Base-by-base conservation (phyloP, 176 grass and related monocot species). In the Thalia dealbata region DNA sequence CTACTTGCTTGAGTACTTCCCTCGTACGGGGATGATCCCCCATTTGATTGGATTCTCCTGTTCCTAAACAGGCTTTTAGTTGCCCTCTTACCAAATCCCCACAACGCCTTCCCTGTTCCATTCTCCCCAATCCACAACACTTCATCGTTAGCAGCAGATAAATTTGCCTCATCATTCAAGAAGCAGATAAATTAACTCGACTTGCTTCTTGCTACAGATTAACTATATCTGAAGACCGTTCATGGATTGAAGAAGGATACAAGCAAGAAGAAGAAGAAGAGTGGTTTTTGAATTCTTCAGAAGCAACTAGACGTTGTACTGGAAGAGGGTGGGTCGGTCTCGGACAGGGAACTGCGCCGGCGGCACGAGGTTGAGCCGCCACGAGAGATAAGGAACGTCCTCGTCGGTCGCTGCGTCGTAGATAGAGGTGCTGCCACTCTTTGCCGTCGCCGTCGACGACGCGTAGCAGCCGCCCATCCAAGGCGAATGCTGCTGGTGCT, bases 361-460 rank as follows among this genome's bases (percentile, higher is more conserved):
- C 8, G 84, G 76, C 7, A 80, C 77, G 38, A 82, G 73, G 79
- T 78, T 84, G 1, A 85, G 51, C 65, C 82, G 79, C 88, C 88
- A 91, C 9, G 88, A 77, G 35, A 82, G 82, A 52, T 82, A 73
- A 24, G 77, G 59, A 55, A 73, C 78, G 3, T 71, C 73, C 0
- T 30, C 58, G 1, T 22, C 75, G 16, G 54, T 52, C 1, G 55
- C 56, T 6, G 60, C 81, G 15, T 50, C 78, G 75, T 77, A 84
- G 22, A 64, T 12, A 24, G 59, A 78, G 21, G 70, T 56, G 2
- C 13, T 2, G 19, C 66, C 23, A 7, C n/a, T 44, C 10, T 63
- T 63, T 63, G 0, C 61, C n/a, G n/a, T 68, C 27, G 15, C 76
- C 5, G 63, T 16, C 0, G 42, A n/a, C 10, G 46, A 15, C 0